Evolutionary conservation across 148 eudicot species (phyloP).

Genomic region (Talinum fruticosum): DNA sequence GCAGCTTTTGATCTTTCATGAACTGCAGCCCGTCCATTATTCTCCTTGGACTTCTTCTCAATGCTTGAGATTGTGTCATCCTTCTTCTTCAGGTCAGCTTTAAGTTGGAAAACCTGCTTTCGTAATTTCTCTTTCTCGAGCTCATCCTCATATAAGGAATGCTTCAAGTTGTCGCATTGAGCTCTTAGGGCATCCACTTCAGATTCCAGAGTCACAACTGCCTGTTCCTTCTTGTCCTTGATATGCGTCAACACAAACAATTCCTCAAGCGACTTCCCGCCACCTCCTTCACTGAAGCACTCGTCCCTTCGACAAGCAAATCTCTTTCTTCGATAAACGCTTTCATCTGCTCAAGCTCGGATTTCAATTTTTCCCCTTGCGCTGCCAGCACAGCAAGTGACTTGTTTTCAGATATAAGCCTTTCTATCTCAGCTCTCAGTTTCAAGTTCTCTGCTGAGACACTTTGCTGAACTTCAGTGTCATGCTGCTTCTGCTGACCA

Average conservation of each 20-base stretch:
- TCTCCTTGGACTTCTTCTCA: slow-evolving; percentile 68
- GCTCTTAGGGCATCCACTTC: slow-evolving; percentile 52
- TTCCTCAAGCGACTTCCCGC: slow-evolving; percentile 47
- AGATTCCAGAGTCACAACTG: slow-evolving; percentile 36
- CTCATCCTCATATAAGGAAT: slow-evolving; percentile 49
- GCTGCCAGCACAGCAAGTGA: slow-evolving; percentile 36
- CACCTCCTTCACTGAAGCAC: slow-evolving; percentile 31
- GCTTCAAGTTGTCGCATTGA: slow-evolving; percentile 43
- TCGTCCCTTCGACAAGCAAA: background rate
- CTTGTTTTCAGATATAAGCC: slow-evolving; percentile 41
- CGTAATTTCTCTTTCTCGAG: slow-evolving; percentile 59
- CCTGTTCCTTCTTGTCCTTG: slow-evolving; percentile 47
- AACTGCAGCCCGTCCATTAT: slow-evolving; percentile 26
- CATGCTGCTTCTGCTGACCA: slow-evolving; percentile 38
- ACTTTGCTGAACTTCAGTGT: slow-evolving; percentile 35
- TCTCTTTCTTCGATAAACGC: slow-evolving; percentile 43
- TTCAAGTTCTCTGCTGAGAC: slow-evolving; percentile 37
- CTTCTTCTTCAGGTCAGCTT: slow-evolving; percentile 54
- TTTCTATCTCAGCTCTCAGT: slow-evolving; percentile 50
- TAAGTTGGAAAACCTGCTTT: slow-evolving; percentile 50
- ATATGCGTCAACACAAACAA: slow-evolving; percentile 34
- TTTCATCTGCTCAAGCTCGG: slow-evolving; percentile 45
- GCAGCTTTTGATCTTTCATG: slow-evolving; percentile 39
- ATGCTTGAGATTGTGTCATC: slow-evolving; percentile 55
- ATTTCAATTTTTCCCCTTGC: slow-evolving; percentile 29